These are phyloP conservation scores for Phanerochaete carnosa DNA, from an alignment of 768 basidiomycete species.

Conservation along the genomic window DNA sequence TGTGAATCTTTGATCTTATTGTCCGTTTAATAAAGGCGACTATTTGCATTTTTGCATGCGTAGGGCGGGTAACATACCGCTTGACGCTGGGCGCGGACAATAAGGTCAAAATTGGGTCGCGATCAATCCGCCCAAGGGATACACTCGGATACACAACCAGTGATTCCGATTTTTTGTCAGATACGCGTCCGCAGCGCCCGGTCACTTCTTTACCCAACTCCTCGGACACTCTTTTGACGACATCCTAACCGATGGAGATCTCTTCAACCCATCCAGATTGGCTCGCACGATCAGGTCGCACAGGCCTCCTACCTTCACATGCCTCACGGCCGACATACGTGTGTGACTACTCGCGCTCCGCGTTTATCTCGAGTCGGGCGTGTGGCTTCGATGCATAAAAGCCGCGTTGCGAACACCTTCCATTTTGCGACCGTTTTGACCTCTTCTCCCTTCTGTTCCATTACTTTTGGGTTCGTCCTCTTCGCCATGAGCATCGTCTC, in stretches of 20 bases:
- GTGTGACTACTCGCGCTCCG: background rate
- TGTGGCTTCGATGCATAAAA: conserved; percentile 8
- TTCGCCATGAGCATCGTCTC: conserved; percentile 11
- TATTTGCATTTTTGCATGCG: conserved; percentile 7
- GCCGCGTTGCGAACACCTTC: background rate
- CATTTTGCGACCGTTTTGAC: background rate
- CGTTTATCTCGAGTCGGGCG: background rate
- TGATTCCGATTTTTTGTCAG: background rate
- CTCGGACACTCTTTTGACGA: background rate
- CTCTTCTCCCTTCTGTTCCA: conserved; percentile 3
- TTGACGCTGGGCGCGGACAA: conserved; percentile 8
- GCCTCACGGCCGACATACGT: conserved; percentile 4
- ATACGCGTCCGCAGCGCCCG: conserved; percentile 3
- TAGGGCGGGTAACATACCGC: background rate
- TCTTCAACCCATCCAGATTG: background rate
- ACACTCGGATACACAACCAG: conserved; percentile 6
- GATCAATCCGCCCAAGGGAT: conserved; percentile 2
- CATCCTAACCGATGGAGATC: background rate
- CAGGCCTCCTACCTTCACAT: background rate
- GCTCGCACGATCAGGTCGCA: conserved; percentile 4
- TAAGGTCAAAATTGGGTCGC: background rate
- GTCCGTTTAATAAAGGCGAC: background rate
- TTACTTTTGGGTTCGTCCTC: conserved; percentile 1
- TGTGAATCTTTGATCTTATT: conserved; percentile 4
- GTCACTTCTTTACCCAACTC: background rate